phyloP scores from a whole-genome alignment of 306 rosid genomes.

The Prunus padus region DNA sequence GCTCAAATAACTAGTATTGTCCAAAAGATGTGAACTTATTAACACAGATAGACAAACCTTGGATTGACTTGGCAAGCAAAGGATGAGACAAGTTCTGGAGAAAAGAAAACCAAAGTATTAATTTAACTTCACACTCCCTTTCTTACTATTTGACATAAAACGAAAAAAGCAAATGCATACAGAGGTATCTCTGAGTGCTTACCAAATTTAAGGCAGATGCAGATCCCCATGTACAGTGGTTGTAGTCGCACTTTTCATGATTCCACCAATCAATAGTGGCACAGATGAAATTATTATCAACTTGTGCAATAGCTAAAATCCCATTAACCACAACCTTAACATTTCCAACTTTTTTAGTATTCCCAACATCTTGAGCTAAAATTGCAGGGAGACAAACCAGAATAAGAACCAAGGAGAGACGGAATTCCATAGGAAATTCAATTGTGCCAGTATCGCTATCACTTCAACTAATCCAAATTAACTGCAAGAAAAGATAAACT shows the following conservation, averaged over 20 bases:
- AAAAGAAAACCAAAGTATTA: conserved; percentile 34
- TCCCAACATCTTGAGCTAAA: conserved; percentile 44
- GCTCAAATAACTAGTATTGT: not conserved
- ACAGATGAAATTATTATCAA: conserved; percentile 76
- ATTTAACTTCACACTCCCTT: conserved; percentile 14
- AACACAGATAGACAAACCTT: conserved; percentile 52
- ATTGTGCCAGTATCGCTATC: conserved; percentile 18
- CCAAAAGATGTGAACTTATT: conserved; percentile 6
- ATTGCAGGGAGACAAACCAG: conserved; percentile 45
- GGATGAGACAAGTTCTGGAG: conserved; percentile 86
- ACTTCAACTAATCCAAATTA: conserved; percentile 29
- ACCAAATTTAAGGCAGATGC: conserved; percentile 74
- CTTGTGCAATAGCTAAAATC: conserved; percentile 43
- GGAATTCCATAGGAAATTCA: conserved; percentile 54
- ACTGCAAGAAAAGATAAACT: conserved; percentile 33
- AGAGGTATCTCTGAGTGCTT: conserved; percentile 24
- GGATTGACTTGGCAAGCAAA: conserved; percentile 69
- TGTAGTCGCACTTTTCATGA: conserved; percentile 80
- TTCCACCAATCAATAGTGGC: conserved; percentile 99
- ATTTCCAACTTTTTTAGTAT: conserved; percentile 29
- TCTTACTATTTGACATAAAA: not conserved
- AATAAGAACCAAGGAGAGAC: conserved; percentile 46
- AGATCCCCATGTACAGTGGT: conserved; percentile 83
- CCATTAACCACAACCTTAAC: conserved; percentile 60
- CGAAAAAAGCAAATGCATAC: not conserved